Evolutionary conservation across 345 rosid species (phyloP).

Genomic region (Syzygium grande): DNA sequence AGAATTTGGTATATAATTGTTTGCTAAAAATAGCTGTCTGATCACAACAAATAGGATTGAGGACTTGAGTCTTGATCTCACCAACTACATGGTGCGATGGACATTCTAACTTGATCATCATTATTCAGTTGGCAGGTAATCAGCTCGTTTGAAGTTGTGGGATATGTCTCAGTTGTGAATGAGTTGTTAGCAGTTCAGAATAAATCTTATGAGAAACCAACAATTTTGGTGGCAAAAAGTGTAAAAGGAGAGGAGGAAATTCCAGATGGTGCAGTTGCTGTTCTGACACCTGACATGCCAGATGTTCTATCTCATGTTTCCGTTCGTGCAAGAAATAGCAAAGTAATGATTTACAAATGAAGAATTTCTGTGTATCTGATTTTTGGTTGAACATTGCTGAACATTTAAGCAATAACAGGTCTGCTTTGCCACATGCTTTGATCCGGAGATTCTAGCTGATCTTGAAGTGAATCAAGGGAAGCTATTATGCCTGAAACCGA

Average conservation of each 20-base stretch:
- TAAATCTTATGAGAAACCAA: conserved; percentile 66
- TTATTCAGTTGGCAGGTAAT: conserved; percentile 96
- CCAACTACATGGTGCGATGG: background rate
- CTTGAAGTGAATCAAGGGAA: conserved; percentile 75
- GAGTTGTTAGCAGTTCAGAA: conserved; percentile 85
- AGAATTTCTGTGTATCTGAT: conserved; percentile 2
- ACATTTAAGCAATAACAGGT: conserved; percentile 41
- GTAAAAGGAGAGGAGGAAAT: conserved; percentile 99
- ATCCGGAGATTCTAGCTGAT: conserved; percentile 60
- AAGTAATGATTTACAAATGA: conserved; percentile 36
- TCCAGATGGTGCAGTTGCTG: conserved; percentile 95
- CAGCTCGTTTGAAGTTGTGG: conserved; percentile 86
- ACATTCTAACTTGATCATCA: background rate
- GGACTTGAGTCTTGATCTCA: background rate
- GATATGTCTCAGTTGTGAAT: conserved; percentile 76
- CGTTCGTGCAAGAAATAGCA: conserved; percentile 97
- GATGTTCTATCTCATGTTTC: conserved; percentile 99
- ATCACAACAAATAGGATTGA: background rate
- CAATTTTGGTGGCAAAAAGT: conserved; percentile 80
- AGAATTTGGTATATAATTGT: background rate
- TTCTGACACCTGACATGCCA: conserved; percentile 97
- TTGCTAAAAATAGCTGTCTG: background rate
- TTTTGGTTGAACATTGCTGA: conserved; percentile 2
- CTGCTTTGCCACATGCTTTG: conserved; percentile 99
- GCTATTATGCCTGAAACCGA: conserved; percentile 59